These are phyloP conservation scores for Salvia miltiorrhiza DNA, from an alignment of 257 asterid species.

Conservation along the genomic window DNA sequence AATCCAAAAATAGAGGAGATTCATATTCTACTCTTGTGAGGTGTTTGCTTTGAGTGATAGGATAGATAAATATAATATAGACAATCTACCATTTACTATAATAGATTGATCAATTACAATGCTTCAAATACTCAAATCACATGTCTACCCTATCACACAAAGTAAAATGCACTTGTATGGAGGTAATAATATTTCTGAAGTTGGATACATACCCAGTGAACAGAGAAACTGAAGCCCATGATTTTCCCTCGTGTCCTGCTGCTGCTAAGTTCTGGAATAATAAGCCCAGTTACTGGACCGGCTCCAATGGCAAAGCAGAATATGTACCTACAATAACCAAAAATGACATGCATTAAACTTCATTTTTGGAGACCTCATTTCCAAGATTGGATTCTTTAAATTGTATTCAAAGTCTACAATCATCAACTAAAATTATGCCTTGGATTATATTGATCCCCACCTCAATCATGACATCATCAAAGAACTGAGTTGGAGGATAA, in stretches of 20 bases:
- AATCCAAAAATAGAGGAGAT: too few relatives aligned
- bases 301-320: slow-evolving; percentile 70
- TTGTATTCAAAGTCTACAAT: not conserved
- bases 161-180: too few relatives aligned
- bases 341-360: not conserved
- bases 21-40: too few relatives aligned
- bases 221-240: slow-evolving; percentile 78
- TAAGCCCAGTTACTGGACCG: slow-evolving; percentile 82
- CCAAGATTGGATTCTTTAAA: not conserved
- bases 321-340: slow-evolving; percentile 52
- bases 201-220: slow-evolving; percentile 73
- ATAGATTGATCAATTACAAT: too few relatives aligned
- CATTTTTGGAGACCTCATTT: not conserved
- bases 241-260: slow-evolving; percentile 78
- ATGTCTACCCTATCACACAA: too few relatives aligned
- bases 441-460: not conserved
- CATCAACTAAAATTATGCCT: not conserved
- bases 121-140: too few relatives aligned
- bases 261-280: slow-evolving; percentile 96
- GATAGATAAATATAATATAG: too few relatives aligned
- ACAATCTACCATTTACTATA: too few relatives aligned
- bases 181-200: not conserved
- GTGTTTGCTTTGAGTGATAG: too few relatives aligned
- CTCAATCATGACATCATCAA: not conserved
- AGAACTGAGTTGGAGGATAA: not conserved